Base-by-base conservation (phyloP, 129 eudicot genomes). In the Helichrysum umbraculigerum region DNA sequence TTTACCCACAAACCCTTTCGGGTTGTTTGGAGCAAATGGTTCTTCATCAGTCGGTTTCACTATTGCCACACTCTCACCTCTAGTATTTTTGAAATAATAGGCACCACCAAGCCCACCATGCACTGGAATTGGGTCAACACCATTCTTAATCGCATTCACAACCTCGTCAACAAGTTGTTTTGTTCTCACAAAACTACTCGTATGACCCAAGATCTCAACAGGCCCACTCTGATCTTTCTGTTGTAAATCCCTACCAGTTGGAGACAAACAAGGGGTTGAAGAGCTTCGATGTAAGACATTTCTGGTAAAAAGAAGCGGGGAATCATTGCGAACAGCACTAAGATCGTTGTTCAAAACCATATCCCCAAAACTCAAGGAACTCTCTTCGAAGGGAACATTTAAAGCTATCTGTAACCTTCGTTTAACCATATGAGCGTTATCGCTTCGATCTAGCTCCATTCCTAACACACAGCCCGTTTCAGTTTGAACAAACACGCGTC, bases 21-120 rank as follows among this genome's bases (percentile, higher is more conserved):
- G 98, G 72, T 92, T 92, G 78, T 92, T 92, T 7, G 96, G 98
- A 0, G 98, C 98, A 83, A 89, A 92, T 3, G 98, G 98, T 42
- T 92, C 98, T 78, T 92, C 98, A 79, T 92, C 98, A 0, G 96
- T 92, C 4, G 98, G 98, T 87, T 92, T 92, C 37, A 89, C 96
- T 67, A 89, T 89, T 9, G 96, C 98, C 39, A 92, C 93, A 76
- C 77, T 85, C 86, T 92, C 98, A 39, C 98, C 93, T 70, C 73
- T 69, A 41, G 50, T 80, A 42, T 92, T 92, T 63, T 87, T 84
- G 75, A 92, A 89, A 73, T 79, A 89, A 73, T 92, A 92, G 5
- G 96, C 96, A 44, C 98, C 98, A 67, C 98, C 98, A 56, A 92
- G 98, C 33, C 98, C 98, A 50, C 93, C 76, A 42, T 83, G 83